phyloP scores from a whole-genome alignment of 345 rosid species.

The Euphorbia pulcherrima region DNA sequence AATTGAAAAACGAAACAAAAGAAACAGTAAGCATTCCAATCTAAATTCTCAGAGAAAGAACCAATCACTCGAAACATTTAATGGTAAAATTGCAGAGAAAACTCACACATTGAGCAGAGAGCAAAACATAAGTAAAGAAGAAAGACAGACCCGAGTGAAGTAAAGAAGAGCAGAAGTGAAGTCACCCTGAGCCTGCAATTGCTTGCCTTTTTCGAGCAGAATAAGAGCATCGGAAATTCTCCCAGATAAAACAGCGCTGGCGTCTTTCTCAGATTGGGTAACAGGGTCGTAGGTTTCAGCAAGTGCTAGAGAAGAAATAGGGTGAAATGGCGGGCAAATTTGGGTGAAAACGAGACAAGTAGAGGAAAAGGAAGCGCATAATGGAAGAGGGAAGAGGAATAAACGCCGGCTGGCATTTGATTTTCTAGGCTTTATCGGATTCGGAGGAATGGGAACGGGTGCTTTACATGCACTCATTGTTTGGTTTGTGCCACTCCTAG shows the following conservation, averaged over 20 bases:
- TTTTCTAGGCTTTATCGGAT: not conserved
- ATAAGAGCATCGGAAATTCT: slow-evolving; percentile 42
- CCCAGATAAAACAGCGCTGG: slow-evolving; percentile 25
- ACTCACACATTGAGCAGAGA: not conserved
- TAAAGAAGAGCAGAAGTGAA: slow-evolving; percentile 43
- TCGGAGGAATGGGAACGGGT: slow-evolving; percentile 26
- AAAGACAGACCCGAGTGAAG: slow-evolving; percentile 42
- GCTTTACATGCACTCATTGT: slow-evolving; percentile 36
- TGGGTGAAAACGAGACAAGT: slow-evolving; percentile 9
- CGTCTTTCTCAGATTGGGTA: slow-evolving; percentile 31
- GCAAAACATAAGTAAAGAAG: not conserved
- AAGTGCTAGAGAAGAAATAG: slow-evolving; percentile 18
- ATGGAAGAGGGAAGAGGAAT: slow-evolving; percentile 38
- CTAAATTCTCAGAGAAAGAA: too few species aligned
- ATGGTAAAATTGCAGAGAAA: too few species aligned
- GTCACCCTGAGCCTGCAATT: slow-evolving; percentile 54
- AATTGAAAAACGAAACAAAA: too few species aligned
- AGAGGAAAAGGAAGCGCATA: slow-evolving; percentile 7
- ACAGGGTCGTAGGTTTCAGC: slow-evolving; percentile 38
- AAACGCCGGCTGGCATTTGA: slow-evolving; percentile 27
- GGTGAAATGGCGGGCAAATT: not conserved
- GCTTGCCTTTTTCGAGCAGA: slow-evolving; percentile 46
- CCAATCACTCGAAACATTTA: too few species aligned
- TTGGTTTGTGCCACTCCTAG: not conserved
- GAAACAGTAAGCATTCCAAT: too few species aligned